A percentile compares a stretch with the other conserved stretches of the same genome.
phyloP scores from a whole-genome alignment of 495 filamentous ascomycete species.

The Stereocaulon alpinum region DNA sequence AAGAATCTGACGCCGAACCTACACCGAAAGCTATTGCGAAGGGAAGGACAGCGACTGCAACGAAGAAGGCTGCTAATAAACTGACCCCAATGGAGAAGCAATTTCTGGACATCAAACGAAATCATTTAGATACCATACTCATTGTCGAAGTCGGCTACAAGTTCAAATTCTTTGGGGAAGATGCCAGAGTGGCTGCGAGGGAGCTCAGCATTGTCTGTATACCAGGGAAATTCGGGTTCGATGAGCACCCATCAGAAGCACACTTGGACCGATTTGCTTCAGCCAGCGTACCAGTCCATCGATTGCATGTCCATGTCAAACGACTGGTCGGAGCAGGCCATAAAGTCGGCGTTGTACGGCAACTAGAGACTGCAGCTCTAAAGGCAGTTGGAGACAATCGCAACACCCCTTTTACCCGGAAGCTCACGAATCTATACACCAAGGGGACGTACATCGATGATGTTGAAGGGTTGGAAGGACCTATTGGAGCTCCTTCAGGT shows the following conservation, averaged over 20 bases:
- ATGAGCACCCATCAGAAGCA: constrained; percentile 88
- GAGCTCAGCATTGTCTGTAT: constrained; percentile 94
- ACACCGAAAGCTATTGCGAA: constrained; percentile 33
- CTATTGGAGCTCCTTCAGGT: constrained; percentile 34
- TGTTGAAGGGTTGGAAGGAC: constrained; percentile 62
- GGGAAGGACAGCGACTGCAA: constrained; percentile 49
- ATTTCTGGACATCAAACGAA: constrained; percentile 83
- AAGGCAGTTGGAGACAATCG: constrained; percentile 95
- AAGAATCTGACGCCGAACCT: constrained; percentile 47
- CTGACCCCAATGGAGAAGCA: constrained; percentile 94
- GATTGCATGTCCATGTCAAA: constrained; percentile 90
- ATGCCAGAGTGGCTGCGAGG: constrained; percentile 81
- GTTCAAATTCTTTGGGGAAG: constrained; percentile 95
- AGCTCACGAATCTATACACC: constrained; percentile 93
- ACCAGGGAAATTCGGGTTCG: constrained; percentile 86
- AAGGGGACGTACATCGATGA: constrained; percentile 99
- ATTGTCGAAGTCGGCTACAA: constrained; percentile 97
- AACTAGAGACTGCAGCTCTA: constrained; percentile 95
- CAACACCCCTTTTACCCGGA: constrained; percentile 83
- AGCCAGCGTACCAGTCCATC: constrained; percentile 87
- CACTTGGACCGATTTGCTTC: constrained; percentile 90
- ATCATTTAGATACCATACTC: constrained; percentile 79
- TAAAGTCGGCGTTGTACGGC: constrained; percentile 91
- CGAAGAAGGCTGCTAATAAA: constrained; percentile 55
- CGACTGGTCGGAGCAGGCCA: constrained; percentile 84